Percentiles rank a stretch among this genome's conserved stretches.
phyloP scores from a whole-genome alignment of 495 filamentous ascomycete genomes.

The Aspergillus nanangensis region DNA sequence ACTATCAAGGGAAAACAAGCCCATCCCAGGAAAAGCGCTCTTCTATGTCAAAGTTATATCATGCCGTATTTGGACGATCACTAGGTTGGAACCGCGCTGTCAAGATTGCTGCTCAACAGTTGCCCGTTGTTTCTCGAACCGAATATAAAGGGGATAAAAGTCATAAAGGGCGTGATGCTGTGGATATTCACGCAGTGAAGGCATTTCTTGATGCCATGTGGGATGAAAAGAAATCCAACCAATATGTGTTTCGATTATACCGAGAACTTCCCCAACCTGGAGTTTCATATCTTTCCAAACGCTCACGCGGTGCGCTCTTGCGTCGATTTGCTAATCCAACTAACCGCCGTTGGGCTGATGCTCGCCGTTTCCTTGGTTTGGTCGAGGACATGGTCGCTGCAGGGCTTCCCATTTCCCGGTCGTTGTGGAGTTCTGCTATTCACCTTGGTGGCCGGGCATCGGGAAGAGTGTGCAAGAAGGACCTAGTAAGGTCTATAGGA shows the following conservation, averaged over 20 bases:
- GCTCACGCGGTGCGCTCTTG: conserved; percentile 60
- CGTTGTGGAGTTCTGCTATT: conserved; percentile 81
- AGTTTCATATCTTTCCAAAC: conserved; percentile 55
- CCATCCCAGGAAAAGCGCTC: conserved; percentile 5
- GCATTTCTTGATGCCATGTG: conserved; percentile 38
- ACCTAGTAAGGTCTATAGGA: conserved; percentile 67
- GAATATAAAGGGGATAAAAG: too few relatives aligned
- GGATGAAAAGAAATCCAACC: conserved; percentile 41
- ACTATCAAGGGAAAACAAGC: conserved; percentile 6
- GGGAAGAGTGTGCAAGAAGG: conserved; percentile 52
- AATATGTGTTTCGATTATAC: conserved; percentile 58
- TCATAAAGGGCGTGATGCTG: conserved; percentile 11
- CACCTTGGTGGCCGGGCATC: conserved; percentile 71
- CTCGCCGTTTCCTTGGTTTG: conserved; percentile 74
- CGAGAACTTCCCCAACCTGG: conserved; percentile 58
- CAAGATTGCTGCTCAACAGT: conserved; percentile 49
- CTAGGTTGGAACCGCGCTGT: conserved; percentile 47
- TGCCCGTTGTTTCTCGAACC: background rate
- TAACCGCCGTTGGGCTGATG: conserved; percentile 35
- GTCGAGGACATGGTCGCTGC: conserved; percentile 74
- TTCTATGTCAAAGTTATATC: conserved; percentile 15
- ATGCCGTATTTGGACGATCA: conserved; percentile 8
- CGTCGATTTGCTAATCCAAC: conserved; percentile 54
- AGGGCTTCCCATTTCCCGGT: conserved; percentile 55
- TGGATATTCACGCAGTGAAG: conserved; percentile 30